Base-by-base conservation (phyloP, 1,284 basidiomycete species). In the Grifola frondosa region DNA sequence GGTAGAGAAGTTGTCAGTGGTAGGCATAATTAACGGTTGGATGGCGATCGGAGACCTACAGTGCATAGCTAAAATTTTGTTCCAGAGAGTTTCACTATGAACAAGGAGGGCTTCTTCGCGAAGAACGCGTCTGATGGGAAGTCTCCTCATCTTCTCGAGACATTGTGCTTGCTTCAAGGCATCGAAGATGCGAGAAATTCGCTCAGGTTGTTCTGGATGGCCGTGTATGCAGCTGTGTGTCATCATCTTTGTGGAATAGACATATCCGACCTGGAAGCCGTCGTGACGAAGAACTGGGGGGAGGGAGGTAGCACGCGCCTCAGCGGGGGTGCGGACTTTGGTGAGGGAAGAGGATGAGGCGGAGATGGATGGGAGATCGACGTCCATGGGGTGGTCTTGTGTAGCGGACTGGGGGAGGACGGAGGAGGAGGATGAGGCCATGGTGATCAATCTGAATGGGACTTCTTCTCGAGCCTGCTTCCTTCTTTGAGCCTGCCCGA, bases 191-290 rank as follows among this genome's bases (percentile, higher is more conserved):
- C 75, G 70, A n/a, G 77, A 74, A 53, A 98, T 97, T 20, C 96
- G 84, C 54, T 81, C 80, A 0, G 96, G 96, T 48, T 85, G 79
- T 64, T 99, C 96, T 4, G 94, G 92, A 63, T 98, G 95, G 3
- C 74, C 74, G 15, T 60, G 52, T 8, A 75, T 70, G 37, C 78
- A 81, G 47, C 77, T 80, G 64, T 98, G 96, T 20, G 84, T 68
- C 68, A 90, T 88, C 96, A 99, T 98, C 51, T 88, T 79, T 2
- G 75, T 62, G 33, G 90, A 88, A 60, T 91, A 98, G 42, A 97
- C 85, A 70, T 91, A 94, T 33, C 94, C 95, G 42, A 87, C 81
- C 24, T 53, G 49, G 30, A 42, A 46, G 5, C 47, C 38, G 30
- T 33, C 40, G 30, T 45, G 46, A 12, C 33, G 36, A 11, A 56